phyloP scores from a whole-genome alignment of 768 basidiomycete genomes.

The Chalciporus chontae region DNA sequence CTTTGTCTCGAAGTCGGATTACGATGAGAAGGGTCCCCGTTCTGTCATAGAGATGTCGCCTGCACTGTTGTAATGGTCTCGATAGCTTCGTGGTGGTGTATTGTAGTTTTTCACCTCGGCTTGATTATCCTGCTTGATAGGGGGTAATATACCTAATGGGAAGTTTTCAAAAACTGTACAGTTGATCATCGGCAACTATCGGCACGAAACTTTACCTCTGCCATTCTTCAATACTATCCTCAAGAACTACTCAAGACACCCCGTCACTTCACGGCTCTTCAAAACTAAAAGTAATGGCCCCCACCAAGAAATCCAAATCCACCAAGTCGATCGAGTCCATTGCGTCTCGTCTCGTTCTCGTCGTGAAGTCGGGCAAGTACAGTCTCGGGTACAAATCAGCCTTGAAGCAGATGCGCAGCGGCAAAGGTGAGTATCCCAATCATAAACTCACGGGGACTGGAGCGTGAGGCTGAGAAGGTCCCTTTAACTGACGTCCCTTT shows the following conservation, averaged over 20 bases:
- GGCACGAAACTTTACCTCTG: constrained; percentile 14
- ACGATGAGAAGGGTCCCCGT: constrained; percentile 67
- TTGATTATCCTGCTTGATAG: not conserved
- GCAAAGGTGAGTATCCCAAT: constrained; percentile 76
- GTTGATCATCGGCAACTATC: constrained; percentile 16
- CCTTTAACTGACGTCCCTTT: constrained; percentile 64
- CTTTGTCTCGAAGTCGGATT: constrained; percentile 79
- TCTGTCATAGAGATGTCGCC: constrained; percentile 76
- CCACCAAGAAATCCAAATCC: constrained; percentile 93
- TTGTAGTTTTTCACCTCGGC: not conserved
- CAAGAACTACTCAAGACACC: too few relatives aligned
- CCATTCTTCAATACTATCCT: constrained; percentile 7
- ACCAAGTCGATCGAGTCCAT: constrained; percentile 93
- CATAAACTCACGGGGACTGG: constrained; percentile 81
- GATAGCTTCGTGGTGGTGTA: not conserved
- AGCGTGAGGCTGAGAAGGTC: constrained; percentile 99
- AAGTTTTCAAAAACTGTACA: constrained; percentile 31
- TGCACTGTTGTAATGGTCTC: constrained; percentile 49
- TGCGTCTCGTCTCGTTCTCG: constrained; percentile 86
- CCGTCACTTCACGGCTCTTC: constrained; percentile 12
- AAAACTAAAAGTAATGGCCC: constrained; percentile 66
- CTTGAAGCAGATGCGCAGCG: constrained; percentile 95
- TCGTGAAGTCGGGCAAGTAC: constrained; percentile 99
- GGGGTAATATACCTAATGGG: constrained; percentile 12
- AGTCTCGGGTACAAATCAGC: constrained; percentile 96